Evolutionary conservation across 2,329 filamentous ascomycete genomes (phyloP), one percentile per base, ranked within the genome.

Genomic region (Calonectria fujianensis): DNA sequence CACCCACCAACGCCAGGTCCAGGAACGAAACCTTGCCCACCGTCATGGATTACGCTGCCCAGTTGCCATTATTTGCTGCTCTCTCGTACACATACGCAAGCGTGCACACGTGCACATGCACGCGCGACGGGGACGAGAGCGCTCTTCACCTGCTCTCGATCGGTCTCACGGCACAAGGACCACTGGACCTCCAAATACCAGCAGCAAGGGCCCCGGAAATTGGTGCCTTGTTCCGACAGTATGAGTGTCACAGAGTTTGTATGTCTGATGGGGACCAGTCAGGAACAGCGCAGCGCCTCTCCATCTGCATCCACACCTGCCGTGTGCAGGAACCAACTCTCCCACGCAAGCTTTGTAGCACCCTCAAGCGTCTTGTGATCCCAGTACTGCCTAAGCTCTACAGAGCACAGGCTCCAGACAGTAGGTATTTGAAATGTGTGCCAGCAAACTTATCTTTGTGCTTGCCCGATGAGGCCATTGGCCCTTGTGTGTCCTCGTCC

Each of bases 401-500:
- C 18, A 37, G n/a, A 51, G 39, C 51, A 57, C 41, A 16, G 41
- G 27, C 37, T 39, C 18, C 24, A 13, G 39, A 16, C 48, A n/a
- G 16, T 14, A 39, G 29, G 14, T 13, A 61, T 70, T 18, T 29
- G 29, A 70, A 70, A 51, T 52, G 45, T 45, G 69, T 52, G 24
- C 57, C 35, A 50, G 45, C 39, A 64, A 65, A 50, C 45, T 35
- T 50, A 68, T 52, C 64, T 18, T 31, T 57, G 48, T 69, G 48
- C 64, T 41, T 65, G 45, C 65, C 65, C 52, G 50, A 57, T 65
- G 71, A 73, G 57, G 71, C 71, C 27, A 69, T 54, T 73, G 45
- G 48, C 71, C 71, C 51, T 64, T 54, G 41, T 54, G 29, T n/a
- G 39, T 64, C 69, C 71, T 61, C 64, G 39, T 31, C 52, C 67